phyloP scores from a whole-genome alignment of 179 eudicot species.

The Pouteria campechiana region DNA sequence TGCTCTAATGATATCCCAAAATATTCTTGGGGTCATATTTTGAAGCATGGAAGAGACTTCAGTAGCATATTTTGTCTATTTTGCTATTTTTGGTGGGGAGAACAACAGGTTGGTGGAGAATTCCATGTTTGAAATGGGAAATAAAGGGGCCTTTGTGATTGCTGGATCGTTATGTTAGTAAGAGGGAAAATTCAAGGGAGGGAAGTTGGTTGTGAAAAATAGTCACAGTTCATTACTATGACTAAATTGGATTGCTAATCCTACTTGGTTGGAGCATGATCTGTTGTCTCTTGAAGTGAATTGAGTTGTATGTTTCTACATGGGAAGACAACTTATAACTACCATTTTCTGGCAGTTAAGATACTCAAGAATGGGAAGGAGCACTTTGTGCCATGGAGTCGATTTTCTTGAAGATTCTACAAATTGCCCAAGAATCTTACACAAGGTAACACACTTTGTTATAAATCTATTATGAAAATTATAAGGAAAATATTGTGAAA shows the following conservation, averaged over 20 bases:
- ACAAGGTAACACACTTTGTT: neutral
- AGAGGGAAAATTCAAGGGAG: slow-evolving; percentile 28
- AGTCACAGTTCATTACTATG: slow-evolving; percentile 10
- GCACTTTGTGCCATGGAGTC: slow-evolving; percentile 51
- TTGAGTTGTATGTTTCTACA: slow-evolving; percentile 7
- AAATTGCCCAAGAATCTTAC: slow-evolving; percentile 96
- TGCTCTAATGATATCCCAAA: no score
- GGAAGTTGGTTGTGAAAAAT: slow-evolving; percentile 10
- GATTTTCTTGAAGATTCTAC: slow-evolving; percentile 89
- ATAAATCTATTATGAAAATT: neutral
- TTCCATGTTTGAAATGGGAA: slow-evolving; percentile 15
- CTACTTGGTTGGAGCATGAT: slow-evolving; percentile 12
- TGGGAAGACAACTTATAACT: slow-evolving; percentile 17
- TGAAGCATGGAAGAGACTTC: slow-evolving; percentile 35
- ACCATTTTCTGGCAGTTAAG: slow-evolving; percentile 26
- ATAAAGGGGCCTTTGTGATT: no score
- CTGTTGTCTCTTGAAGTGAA: slow-evolving; percentile 33
- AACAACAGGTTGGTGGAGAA: slow-evolving; percentile 26
- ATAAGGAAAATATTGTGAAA: neutral
- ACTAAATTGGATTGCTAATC: slow-evolving; percentile 11
- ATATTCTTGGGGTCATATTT: slow-evolving; percentile 22
- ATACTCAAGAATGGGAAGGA: slow-evolving; percentile 60
- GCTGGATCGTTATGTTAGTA: no score
- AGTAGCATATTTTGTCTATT: slow-evolving; percentile 15
- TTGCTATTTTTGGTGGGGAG: slow-evolving; percentile 26